Conservation (phyloP, 2,329 filamentous ascomycete genomes). For the Nemania sp. region DNA sequence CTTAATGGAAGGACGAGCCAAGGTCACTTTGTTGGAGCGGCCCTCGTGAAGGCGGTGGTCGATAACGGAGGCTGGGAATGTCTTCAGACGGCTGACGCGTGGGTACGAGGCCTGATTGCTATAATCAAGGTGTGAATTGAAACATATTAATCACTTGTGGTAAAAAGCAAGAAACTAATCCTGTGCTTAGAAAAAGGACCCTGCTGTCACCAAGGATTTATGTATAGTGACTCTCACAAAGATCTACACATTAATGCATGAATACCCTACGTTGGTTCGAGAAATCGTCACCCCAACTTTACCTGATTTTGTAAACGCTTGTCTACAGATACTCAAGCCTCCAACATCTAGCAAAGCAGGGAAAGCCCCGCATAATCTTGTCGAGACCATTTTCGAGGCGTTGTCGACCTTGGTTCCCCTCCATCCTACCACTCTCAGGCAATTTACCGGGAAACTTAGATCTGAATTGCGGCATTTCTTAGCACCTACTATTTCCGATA, state of each 20-base stretch:
- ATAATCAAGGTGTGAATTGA: conserved; percentile 65
- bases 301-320: conserved; percentile 72
- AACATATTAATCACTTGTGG: neutral
- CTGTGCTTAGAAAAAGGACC: conserved; percentile 71
- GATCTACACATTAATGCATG: conserved; percentile 81
- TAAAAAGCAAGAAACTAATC: neutral
- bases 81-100: conserved; percentile 70
- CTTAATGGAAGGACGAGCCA: conserved; percentile 75
- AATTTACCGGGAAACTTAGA: conserved; percentile 70
- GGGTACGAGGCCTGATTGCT: conserved; percentile 75
- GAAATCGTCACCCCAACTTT: conserved; percentile 87
- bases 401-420: conserved; percentile 74
- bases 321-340: conserved; percentile 66
- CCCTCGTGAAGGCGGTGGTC: conserved; percentile 77
- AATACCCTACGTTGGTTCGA: conserved; percentile 79
- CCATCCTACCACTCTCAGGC: conserved; percentile 82
- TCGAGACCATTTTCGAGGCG: conserved; percentile 71
- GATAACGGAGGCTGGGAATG: conserved; percentile 86
- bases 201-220: conserved; percentile 73
- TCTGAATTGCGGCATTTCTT: conserved; percentile 62
- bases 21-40: conserved; percentile 76
- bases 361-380: conserved; percentile 52
- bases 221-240: conserved; percentile 76
- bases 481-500: conserved; percentile 63
- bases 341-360: conserved; percentile 43